These are phyloP conservation scores for Geotrichum phurueaensis DNA, from an alignment of 1,139 yeast species.

Conservation along the genomic window DNA sequence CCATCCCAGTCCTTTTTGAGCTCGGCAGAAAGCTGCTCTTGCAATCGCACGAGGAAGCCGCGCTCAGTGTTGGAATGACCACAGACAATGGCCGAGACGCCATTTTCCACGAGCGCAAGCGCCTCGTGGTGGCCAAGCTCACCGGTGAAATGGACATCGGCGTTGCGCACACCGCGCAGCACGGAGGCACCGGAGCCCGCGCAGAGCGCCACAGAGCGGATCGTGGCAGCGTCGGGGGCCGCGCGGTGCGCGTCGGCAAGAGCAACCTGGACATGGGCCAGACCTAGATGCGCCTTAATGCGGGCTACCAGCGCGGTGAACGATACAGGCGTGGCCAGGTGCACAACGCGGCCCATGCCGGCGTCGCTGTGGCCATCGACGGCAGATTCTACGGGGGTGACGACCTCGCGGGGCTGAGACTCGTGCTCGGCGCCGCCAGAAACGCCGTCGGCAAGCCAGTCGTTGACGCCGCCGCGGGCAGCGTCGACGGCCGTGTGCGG, in stretches of 20 bases:
- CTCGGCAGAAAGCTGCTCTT: constrained; percentile 44
- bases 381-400: constrained; percentile 16
- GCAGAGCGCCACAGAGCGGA: constrained; percentile 63
- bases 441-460: constrained; percentile 72
- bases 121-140: constrained; percentile 93
- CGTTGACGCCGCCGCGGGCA: constrained; percentile 86
- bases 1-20: constrained; percentile 32
- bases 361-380: constrained; percentile 44
- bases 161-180: constrained; percentile 50
- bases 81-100: constrained; percentile 66
- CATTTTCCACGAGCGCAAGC: constrained; percentile 62
- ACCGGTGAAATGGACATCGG: constrained; percentile 83
- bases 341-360: constrained; percentile 80
- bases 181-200: constrained; percentile 91
- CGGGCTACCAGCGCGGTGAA: constrained; percentile 45
- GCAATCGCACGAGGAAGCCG: constrained; percentile 58
- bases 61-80: constrained; percentile 93
- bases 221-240: constrained; percentile 14
- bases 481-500: constrained; percentile 98
- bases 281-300: constrained; percentile 50
- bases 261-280: constrained; percentile 63
- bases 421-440: constrained; percentile 33
- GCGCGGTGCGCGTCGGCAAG: constrained; percentile 35
- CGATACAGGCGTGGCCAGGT: constrained; percentile 42
- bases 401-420: constrained; percentile 20